Conservation (phyloP, 805 yeast genomes). For the Metschnikowia drakensbergensis region DNA sequence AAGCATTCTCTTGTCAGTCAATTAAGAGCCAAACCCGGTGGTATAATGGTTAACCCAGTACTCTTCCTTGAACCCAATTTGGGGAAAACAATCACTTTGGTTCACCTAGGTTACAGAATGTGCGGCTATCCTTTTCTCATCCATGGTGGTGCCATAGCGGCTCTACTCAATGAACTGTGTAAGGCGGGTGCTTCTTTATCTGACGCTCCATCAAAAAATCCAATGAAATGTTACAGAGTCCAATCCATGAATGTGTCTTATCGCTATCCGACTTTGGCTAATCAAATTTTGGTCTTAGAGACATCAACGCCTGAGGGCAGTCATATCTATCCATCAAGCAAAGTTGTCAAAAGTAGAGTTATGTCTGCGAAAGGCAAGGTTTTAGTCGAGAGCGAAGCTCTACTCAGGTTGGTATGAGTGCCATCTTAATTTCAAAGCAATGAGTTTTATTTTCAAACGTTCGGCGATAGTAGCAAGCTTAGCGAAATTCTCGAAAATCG, state of each 20-base stretch:
- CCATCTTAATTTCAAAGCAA: too few species aligned
- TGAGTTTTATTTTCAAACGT: not conserved
- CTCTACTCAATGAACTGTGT: conserved; percentile 73
- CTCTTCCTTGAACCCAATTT: conserved; percentile 56
- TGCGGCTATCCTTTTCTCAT: conserved; percentile 85
- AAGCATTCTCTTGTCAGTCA: conserved; percentile 26
- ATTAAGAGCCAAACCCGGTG: conserved; percentile 72
- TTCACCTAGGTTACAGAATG: conserved; percentile 72
- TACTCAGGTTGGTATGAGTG: not conserved
- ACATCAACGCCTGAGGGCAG: conserved; percentile 33
- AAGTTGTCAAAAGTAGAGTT: conserved; percentile 48
- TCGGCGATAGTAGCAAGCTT: too few species aligned
- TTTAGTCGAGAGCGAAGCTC: conserved; percentile 44
- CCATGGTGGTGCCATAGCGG: conserved; percentile 87
- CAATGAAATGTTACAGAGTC: conserved; percentile 40
- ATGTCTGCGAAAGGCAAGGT: conserved; percentile 50
- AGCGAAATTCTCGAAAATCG: too few species aligned
- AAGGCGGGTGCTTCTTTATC: conserved; percentile 50
- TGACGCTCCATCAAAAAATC: conserved; percentile 22
- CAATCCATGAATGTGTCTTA: conserved; percentile 50
- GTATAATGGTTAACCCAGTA: conserved; percentile 69
- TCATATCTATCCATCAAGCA: conserved; percentile 18
- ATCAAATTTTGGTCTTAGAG: conserved; percentile 67
- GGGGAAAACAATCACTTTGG: conserved; percentile 58
- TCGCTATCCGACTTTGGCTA: conserved; percentile 70